Conservation (phyloP, 2,329 filamentous ascomycete species). For the Coleophoma cylindrospora region DNA sequence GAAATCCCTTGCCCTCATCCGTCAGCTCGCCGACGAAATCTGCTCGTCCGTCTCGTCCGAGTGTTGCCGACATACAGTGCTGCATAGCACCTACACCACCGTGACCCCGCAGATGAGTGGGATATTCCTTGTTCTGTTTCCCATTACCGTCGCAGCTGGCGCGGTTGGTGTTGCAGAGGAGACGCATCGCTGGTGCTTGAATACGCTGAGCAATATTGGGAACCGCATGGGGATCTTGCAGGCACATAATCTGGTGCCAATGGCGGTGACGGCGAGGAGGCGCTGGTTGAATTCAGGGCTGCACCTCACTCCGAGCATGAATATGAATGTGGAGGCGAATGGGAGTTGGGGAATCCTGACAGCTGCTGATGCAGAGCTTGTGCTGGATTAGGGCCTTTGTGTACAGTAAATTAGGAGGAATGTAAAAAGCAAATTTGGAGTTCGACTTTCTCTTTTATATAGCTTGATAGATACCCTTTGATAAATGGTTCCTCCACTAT, state of each 20-base stretch:
- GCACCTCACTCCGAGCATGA: background rate
- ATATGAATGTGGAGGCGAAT: no score
- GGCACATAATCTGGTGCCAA: slow-evolving; percentile 8
- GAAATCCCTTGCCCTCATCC: slow-evolving; percentile 10
- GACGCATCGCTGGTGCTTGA: slow-evolving; percentile 14
- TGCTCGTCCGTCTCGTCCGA: slow-evolving; percentile 14
- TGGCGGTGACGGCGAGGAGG: slow-evolving; percentile 3
- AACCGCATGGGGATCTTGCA: slow-evolving; percentile 13
- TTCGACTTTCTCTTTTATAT: no score
- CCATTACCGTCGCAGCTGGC: slow-evolving; percentile 14
- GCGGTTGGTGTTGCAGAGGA: slow-evolving; percentile 14
- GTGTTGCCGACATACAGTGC: slow-evolving; percentile 3
- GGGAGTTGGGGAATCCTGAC: no score
- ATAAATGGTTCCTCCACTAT: no score
- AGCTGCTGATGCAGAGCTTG: no score
- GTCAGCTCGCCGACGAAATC: slow-evolving; percentile 14
- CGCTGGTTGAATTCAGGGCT: slow-evolving; percentile 1
- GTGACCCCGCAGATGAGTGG: slow-evolving; percentile 10
- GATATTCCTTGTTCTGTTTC: slow-evolving; percentile 15
- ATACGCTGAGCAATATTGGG: slow-evolving; percentile 14
- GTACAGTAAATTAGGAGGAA: no score
- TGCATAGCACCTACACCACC: background rate
- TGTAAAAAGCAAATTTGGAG: no score
- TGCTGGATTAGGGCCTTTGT: no score
- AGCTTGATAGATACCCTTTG: no score